A percentile compares a stretch with the other conserved stretches of the same genome.
Evolutionary conservation across 2,329 filamentous ascomycete genomes (phyloP).

Genomic region (Sclerotinia glacialis): DNA sequence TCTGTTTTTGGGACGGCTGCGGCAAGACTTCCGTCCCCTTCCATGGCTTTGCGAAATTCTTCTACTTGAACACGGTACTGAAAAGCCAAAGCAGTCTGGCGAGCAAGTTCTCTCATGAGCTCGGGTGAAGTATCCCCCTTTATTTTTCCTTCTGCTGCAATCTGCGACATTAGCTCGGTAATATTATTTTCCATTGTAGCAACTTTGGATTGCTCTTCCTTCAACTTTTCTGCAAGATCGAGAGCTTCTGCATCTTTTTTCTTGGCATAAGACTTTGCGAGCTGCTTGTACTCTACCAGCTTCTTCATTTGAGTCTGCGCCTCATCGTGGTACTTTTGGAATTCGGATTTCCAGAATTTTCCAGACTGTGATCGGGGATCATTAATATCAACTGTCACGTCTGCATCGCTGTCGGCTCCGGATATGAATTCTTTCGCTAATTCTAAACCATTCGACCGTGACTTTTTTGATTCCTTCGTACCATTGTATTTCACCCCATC

Average conservation of each 20-base stretch:
- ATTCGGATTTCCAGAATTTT: constrained; percentile 77
- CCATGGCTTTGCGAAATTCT: constrained; percentile 54
- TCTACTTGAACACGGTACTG: constrained; percentile 60
- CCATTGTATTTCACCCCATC: neutral
- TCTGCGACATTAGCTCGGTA: constrained; percentile 57
- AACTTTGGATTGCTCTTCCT: constrained; percentile 65
- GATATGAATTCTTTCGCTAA: constrained; percentile 24
- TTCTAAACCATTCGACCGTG: constrained; percentile 26
- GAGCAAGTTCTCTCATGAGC: constrained; percentile 53
- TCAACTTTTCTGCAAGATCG: constrained; percentile 62
- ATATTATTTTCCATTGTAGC: constrained; percentile 61
- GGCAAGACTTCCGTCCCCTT: constrained; percentile 40
- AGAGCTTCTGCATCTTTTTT: constrained; percentile 72
- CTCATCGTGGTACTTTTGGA: constrained; percentile 68
- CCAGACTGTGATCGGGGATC: constrained; percentile 73
- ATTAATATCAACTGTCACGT: constrained; percentile 68
- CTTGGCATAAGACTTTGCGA: constrained; percentile 75
- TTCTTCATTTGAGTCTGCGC: constrained; percentile 73
- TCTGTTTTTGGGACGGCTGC: constrained; percentile 51
- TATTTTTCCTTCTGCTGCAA: constrained; percentile 42
- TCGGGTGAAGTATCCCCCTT: constrained; percentile 48
- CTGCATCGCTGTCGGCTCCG: constrained; percentile 49
- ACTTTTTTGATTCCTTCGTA: constrained; percentile 11
- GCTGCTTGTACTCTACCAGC: constrained; percentile 74
- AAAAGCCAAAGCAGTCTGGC: constrained; percentile 55